Conservation (phyloP, 2,329 filamentous ascomycete species). For the Sclerotiophoma versabilis region DNA sequence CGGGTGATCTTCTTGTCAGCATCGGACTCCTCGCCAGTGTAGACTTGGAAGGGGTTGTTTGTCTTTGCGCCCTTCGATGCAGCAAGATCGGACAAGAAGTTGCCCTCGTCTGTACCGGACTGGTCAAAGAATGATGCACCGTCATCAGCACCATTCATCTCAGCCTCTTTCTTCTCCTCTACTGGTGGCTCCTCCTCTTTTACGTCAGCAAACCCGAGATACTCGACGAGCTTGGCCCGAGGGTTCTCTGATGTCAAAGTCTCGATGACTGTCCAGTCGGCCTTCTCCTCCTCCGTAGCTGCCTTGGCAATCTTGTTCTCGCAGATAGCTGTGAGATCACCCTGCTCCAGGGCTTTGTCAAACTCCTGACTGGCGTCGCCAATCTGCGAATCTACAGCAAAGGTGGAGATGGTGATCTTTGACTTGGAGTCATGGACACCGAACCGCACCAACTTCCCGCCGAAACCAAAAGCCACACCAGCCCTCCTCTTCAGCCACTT, state of each 20-base stretch:
- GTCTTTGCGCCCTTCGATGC: constrained; percentile 92
- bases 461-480: constrained; percentile 92
- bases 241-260: constrained; percentile 85
- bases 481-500: constrained; percentile 88
- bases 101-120: constrained; percentile 73
- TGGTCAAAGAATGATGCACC: constrained; percentile 78
- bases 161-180: constrained; percentile 40
- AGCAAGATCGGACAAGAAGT: constrained; percentile 83
- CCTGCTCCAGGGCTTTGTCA: constrained; percentile 79
- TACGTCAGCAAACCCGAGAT: constrained; percentile 81
- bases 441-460: constrained; percentile 87
- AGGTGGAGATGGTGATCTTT: constrained; percentile 83
- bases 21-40: constrained; percentile 80
- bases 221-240: constrained; percentile 84
- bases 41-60: constrained; percentile 91
- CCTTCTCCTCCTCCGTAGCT: constrained; percentile 87
- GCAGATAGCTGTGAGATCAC: constrained; percentile 80
- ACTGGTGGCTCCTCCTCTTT: constrained; percentile 48
- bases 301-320: constrained; percentile 77
- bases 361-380: constrained; percentile 86
- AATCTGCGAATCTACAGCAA: constrained; percentile 85
- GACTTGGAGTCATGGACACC: constrained; percentile 73
- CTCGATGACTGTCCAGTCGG: constrained; percentile 94
- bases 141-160: constrained; percentile 55
- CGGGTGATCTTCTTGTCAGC: constrained; percentile 87